Base-by-base conservation (phyloP, 371 early-diverging fungal species). In the Parasitella parasitica region DNA sequence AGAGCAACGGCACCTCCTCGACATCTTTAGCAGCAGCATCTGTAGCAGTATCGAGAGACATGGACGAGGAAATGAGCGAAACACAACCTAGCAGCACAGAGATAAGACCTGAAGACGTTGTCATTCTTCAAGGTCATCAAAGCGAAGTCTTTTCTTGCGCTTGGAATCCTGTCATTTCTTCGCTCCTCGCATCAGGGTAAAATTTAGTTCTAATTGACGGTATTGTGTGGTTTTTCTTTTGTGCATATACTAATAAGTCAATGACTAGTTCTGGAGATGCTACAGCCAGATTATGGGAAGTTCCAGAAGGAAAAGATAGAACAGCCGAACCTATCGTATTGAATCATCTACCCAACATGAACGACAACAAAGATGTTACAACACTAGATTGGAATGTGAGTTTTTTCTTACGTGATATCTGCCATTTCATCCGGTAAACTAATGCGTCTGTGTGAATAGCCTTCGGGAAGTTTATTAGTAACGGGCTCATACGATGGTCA, bases 401-500 rank as follows among this genome's bases (percentile, higher is more conserved):
- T 46, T 15, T 20, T 34, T 26, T 24, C 24, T 26, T 53, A 57
- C 59, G 11, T 20, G 7, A 18, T 12, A 54, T 56, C 34, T 15
- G 35, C 37, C 24, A 28, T 0, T 52, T 24, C 16, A 43, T 43
- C 3, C 20, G 18, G n/a, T n/a, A n/a, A n/a, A n/a, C n/a, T n/a
- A n/a, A n/a, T n/a, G n/a, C n/a, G n/a, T n/a, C n/a, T n/a, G n/a
- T n/a, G n/a, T n/a, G 15, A 36, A 11, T 61, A 94, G 91, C 87
- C 93, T 7, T 75, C 80, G 4, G 98, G 97, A 30, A 85, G 81
- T 28, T 69, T 89, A 41, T 77, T 98, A 26, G 97, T 96, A 8
- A 93, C 97, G 5, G 98, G 94, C 9, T 86, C 91, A n/a, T 94
- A 92, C 66, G 94, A 92, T 72, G 98, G 97, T 2, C 86, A 89